Evolutionary conservation across 2,329 filamentous ascomycete genomes (phyloP).

Genomic region (Aaosphaeria arxii): DNA sequence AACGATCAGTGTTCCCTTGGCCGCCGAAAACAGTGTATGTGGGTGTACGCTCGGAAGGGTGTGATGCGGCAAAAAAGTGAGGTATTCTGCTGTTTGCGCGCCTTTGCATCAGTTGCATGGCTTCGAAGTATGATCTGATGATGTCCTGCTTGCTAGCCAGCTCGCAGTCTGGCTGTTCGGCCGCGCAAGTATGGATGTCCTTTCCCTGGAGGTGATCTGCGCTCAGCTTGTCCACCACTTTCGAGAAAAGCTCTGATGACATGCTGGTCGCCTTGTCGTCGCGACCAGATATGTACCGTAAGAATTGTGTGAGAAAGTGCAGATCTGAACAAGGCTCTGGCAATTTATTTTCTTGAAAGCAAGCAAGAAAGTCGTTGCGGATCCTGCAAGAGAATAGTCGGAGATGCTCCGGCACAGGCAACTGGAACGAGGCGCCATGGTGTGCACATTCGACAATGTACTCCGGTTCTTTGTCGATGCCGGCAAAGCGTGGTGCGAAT

Average conservation of each 20-base stretch:
- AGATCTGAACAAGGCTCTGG: constrained; percentile 10
- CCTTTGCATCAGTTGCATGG: constrained; percentile 7
- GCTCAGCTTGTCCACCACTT: constrained; percentile 6
- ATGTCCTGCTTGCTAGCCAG: constrained; percentile 8
- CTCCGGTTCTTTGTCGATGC: constrained; percentile 7
- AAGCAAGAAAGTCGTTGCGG: constrained; percentile 10
- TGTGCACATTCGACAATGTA: constrained; percentile 8
- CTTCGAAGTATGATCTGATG: constrained; percentile 11
- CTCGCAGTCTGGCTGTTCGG: constrained; percentile 5
- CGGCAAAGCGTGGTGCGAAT: constrained; percentile 5
- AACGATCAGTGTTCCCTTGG: constrained; percentile 24
- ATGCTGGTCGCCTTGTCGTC: constrained; percentile 7
- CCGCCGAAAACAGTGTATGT: constrained; percentile 22
- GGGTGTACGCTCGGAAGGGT: constrained; percentile 4
- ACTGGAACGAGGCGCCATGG: not conserved
- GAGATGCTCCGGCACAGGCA: constrained; percentile 6
- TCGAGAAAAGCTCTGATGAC: constrained; percentile 11
- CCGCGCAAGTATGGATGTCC: constrained; percentile 10
- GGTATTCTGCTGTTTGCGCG: constrained; percentile 1
- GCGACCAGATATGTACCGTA: constrained; percentile 8
- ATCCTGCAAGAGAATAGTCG: constrained; percentile 8
- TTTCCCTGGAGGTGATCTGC: constrained; percentile 7
- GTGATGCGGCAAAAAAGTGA: constrained; percentile 9
- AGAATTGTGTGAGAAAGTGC: constrained; percentile 8
- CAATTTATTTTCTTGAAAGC: constrained; percentile 3